Percentiles rank a stretch among this genome's conserved stretches.
phyloP scores from a whole-genome alignment of 2,329 filamentous ascomycete genomes.

The Colletotrichum viniferum region DNA sequence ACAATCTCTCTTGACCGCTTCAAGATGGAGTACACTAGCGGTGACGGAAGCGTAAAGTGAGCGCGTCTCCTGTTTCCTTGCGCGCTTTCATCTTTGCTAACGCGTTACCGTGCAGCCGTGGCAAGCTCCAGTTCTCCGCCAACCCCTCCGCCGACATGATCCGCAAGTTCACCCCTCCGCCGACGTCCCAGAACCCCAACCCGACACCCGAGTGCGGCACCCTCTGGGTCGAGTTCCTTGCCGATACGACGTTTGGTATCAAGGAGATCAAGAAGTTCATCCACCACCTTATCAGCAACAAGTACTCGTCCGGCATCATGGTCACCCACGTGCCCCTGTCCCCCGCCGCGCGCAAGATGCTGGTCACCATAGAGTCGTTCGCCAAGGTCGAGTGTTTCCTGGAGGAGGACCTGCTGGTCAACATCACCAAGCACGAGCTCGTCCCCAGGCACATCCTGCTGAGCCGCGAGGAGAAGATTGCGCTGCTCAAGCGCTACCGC shows the following conservation, averaged over 20 bases:
- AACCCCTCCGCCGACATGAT: constrained; percentile 85
- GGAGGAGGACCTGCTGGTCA: constrained; percentile 94
- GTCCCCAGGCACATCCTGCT: constrained; percentile 93
- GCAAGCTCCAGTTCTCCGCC: constrained; percentile 85
- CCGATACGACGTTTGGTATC: constrained; percentile 81
- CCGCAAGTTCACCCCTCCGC: constrained; percentile 77
- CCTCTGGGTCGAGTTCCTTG: constrained; percentile 92
- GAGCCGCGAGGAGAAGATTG: constrained; percentile 86
- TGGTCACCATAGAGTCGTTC: constrained; percentile 75
- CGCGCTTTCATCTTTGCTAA: neutral
- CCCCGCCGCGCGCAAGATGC: constrained; percentile 84
- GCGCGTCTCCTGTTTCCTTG: constrained; percentile 29
- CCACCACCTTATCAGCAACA: constrained; percentile 77
- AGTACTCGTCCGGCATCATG: constrained; percentile 90
- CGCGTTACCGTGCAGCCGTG: constrained; percentile 63
- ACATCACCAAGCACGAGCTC: constrained; percentile 97
- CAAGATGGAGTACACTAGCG: constrained; percentile 70
- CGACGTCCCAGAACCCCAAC: constrained; percentile 71
- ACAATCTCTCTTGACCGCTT: constrained; percentile 87
- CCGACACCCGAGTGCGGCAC: constrained; percentile 79
- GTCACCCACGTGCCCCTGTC: constrained; percentile 84
- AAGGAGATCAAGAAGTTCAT: constrained; percentile 92
- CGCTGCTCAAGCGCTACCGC: constrained; percentile 85
- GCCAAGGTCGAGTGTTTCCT: constrained; percentile 93
- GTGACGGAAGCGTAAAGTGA: constrained; percentile 79